Conservation (phyloP, 2,329 filamentous ascomycete species). For the Fusarium udum region DNA sequence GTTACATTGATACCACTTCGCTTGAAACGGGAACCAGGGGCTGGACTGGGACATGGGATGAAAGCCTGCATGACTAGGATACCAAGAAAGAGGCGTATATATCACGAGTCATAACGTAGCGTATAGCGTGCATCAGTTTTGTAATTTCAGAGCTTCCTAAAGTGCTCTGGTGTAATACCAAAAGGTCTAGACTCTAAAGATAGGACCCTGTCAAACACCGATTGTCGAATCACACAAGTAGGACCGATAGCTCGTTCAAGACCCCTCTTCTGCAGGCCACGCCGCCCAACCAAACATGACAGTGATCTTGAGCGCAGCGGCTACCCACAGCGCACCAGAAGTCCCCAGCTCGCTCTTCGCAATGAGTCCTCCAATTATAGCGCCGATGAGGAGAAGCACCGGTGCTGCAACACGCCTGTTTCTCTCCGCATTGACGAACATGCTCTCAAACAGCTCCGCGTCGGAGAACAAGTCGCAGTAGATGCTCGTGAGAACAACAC, state of each 20-base stretch:
- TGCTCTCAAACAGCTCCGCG: slow-evolving; percentile 53
- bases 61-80: background rate
- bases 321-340: slow-evolving; percentile 67
- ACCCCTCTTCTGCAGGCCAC: slow-evolving; percentile 62
- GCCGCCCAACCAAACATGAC: slow-evolving; percentile 68
- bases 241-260: background rate
- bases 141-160: slow-evolving; percentile 1
- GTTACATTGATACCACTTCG: background rate
- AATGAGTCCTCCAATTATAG: slow-evolving; percentile 61
- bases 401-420: slow-evolving; percentile 63
- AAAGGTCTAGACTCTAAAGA: background rate
- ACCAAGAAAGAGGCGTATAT: background rate
- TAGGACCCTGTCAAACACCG: background rate
- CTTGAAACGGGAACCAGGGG: background rate
- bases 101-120: background rate
- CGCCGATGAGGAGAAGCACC: slow-evolving; percentile 59
- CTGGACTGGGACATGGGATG: background rate
- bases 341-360: slow-evolving; percentile 59
- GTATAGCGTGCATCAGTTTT: background rate
- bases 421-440: slow-evolving; percentile 56
- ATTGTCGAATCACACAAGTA: background rate
- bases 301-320: slow-evolving; percentile 62
- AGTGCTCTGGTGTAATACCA: background rate
- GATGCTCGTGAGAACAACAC: slow-evolving; percentile 81
- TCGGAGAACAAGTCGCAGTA: slow-evolving; percentile 85